These are phyloP conservation scores for Starmerella apis DNA, from an alignment of 805 yeast genomes.

Conservation along the genomic window DNA sequence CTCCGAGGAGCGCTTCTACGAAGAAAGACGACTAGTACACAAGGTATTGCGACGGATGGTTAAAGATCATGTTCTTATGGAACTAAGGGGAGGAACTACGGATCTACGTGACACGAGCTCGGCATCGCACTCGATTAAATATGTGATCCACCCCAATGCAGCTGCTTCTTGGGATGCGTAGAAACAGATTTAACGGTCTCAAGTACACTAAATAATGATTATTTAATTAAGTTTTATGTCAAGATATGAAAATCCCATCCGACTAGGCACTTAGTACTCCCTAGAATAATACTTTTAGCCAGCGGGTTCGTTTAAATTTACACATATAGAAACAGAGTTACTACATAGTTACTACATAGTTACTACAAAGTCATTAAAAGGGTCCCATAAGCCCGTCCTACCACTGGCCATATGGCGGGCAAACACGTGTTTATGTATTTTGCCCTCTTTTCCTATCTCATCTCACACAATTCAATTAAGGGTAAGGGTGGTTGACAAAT, in stretches of 20 bases:
- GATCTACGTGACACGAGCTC: constrained; percentile 31
- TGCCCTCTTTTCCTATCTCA: not conserved
- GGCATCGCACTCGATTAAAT: constrained; percentile 25
- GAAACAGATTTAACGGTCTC: not conserved
- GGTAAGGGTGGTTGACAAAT: not conserved
- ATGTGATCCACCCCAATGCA: constrained; percentile 32
- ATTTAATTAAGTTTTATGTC: not conserved
- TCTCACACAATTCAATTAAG: not conserved
- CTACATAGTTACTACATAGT: too few species aligned
- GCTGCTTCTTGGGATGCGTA: constrained; percentile 13
- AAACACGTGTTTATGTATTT: too few species aligned
- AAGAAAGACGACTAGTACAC: constrained; percentile 57
- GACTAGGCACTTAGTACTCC: too few species aligned
- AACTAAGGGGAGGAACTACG: constrained; percentile 40
- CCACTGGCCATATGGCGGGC: too few species aligned
- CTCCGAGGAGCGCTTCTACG: constrained; percentile 58
- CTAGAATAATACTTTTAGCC: too few species aligned
- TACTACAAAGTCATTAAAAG: too few species aligned
- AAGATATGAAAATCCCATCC: too few species aligned
- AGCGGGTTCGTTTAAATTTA: too few species aligned
- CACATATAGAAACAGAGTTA: too few species aligned
- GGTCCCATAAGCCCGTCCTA: too few species aligned
- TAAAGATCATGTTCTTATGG: constrained; percentile 74
- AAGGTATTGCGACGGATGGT: constrained; percentile 77
- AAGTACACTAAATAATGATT: not conserved